Conservation (phyloP, 768 basidiomycete genomes). For the Tephrocybe sp. region DNA sequence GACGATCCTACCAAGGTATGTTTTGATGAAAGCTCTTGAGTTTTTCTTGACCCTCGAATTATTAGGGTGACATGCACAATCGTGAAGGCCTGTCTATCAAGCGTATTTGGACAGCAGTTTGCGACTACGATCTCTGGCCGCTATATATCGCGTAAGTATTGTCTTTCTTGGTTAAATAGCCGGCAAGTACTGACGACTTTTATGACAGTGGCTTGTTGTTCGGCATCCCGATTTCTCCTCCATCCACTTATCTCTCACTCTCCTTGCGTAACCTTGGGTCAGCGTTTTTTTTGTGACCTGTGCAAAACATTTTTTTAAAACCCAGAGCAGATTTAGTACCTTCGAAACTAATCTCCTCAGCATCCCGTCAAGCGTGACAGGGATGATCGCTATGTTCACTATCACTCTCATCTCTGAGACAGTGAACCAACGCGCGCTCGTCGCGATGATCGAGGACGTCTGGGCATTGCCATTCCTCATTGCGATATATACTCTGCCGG, state of each 20-base stretch:
- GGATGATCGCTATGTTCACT: conserved; percentile 51
- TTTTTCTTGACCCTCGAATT: not conserved
- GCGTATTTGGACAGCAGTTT: conserved; percentile 52
- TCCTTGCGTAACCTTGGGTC: conserved; percentile 53
- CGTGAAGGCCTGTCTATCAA: conserved; percentile 54
- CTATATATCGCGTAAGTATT: conserved; percentile 52
- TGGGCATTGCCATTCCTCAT: conserved; percentile 66
- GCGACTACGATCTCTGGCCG: conserved; percentile 69
- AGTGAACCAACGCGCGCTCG: conserved; percentile 52
- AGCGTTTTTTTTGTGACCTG: not conserved
- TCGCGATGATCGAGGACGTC: conserved; percentile 52
- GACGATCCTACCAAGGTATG: conserved; percentile 61
- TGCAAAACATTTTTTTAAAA: not conserved
- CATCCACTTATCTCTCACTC: conserved; percentile 57
- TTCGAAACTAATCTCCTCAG: conserved; percentile 60
- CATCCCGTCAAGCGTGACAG: conserved; percentile 53
- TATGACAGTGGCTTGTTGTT: conserved; percentile 49
- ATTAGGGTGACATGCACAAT: conserved; percentile 67
- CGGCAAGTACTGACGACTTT: not conserved
- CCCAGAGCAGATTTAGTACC: conserved; percentile 48
- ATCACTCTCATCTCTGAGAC: conserved; percentile 52
- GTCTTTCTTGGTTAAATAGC: not conserved
- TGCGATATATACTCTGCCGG: conserved; percentile 49
- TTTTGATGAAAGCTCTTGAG: not conserved
- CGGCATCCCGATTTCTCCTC: conserved; percentile 47